These are phyloP conservation scores for Dentiscutata heterogama DNA, from an alignment of 371 early-diverging fungal species.

Conservation along the genomic window DNA sequence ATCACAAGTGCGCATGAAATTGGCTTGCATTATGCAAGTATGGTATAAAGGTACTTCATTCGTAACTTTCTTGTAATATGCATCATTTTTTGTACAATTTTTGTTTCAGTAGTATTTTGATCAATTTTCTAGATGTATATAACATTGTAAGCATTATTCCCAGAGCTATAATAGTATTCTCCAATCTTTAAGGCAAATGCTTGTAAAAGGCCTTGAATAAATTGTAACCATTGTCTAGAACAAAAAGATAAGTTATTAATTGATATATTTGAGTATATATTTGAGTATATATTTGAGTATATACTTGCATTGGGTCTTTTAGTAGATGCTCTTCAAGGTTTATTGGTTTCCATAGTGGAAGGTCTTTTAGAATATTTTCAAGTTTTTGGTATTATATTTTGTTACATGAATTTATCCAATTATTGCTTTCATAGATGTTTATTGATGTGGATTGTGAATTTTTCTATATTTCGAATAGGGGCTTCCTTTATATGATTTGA, in stretches of 20 bases:
- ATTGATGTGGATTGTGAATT: background rate
- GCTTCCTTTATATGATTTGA: background rate
- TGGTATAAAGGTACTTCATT: background rate
- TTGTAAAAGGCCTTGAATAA: no score
- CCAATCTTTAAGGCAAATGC: no score
- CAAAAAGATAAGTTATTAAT: no score
- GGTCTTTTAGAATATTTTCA: background rate
- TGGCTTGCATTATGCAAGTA: background rate
- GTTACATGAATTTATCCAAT: background rate
- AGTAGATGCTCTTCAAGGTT: background rate
- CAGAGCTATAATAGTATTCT: no score
- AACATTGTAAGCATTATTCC: no score
- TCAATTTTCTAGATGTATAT: background rate
- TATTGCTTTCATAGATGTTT: background rate
- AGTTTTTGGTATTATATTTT: background rate
- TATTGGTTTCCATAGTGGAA: background rate
- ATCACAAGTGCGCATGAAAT: background rate
- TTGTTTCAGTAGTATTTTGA: background rate
- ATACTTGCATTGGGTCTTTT: constrained; percentile 1
- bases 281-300: background rate
- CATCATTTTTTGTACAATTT: background rate
- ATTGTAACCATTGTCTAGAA: no score
- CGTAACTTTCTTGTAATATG: background rate
- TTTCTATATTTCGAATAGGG: background rate
- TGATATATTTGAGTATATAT: no score